Base-by-base conservation (phyloP, 139 green algal genomes). In the Ettlia oleoabundans region DNA sequence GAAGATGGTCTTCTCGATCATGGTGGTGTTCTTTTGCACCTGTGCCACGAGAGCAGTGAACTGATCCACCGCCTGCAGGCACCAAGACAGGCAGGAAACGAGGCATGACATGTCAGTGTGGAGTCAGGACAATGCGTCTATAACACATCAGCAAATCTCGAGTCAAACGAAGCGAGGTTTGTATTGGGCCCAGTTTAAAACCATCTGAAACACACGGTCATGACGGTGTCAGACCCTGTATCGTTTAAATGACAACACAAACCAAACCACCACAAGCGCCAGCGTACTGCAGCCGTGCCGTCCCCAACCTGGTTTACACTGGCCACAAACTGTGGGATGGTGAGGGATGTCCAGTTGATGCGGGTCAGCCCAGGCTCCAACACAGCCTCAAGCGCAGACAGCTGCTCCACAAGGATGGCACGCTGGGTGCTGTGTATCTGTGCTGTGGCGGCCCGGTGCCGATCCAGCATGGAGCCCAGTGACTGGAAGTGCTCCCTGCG, bases 331-430 rank as follows among this genome's bases (percentile, higher is more conserved):
- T 96, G 90, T 2, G 86, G 82, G 62, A 98, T 97, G 87, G 91
- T 92, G 32, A 98, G 90, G 41, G 88, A 95, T 86, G 96, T 97
- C 95, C 95, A 98, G 90, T 98, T 98, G 21, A 97, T 89, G 55
- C 89, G 91, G 21, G 81, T 84, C 80, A 97, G 93, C 72, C 95
- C 95, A 6, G 94, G 90, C 32, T 94, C 82, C 71, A 98, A 87
- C 41, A 74, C 86, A 7, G 61, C 24, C 75, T 95, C 87, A 67
- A 98, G 92, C 69, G 90, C 68, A 38, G 82, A 65, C 47, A 97
- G 86, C 58, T 91, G 90, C 37, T 86, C 76, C 2, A 69, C 68
- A 86, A 98, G 88, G 58, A 98, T 88, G 63, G 88, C 80, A 8
- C 78, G 78, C 86, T 97, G 93, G n/a, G 94, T 86, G 22, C 76